Base-by-base conservation (phyloP, 768 basidiomycete genomes). In the Amanita pallidorosea region DNA sequence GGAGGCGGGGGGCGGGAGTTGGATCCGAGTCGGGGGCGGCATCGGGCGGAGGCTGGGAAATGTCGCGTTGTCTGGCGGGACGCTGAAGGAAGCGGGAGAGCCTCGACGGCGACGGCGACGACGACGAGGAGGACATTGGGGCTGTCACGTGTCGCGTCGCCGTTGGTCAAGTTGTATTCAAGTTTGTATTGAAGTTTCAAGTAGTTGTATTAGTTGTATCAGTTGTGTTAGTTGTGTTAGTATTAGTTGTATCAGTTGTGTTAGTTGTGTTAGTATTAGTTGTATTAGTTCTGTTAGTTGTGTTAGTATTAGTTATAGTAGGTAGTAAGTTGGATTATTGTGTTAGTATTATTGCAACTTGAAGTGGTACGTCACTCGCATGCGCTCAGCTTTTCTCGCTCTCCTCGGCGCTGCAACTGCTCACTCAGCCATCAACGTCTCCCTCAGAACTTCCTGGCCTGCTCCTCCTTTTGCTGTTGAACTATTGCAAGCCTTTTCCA, bases 391-490 rank as follows among this genome's bases (percentile, higher is more conserved):
- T 29, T 9, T 29, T 29, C 44, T 52, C 1, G 18, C 23, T 34
- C 33, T 46, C 8, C 22, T 52, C 34, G 11, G 20, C 40, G 51
- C 48, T 27, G 42, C 27, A 8, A 7, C 35, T 2, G 34, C 34
- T n/a, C 13, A 18, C 11, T 17, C 43, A 8, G 36, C 35, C 12
- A 74, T 86, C 2, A 79, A 75, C 56, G 75, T 85, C 18, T 72
- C 72, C 35, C 62, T 85, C 45, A 70, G 72, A 57, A 78, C 84
- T 5, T 79, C 80, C 25, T 88, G 85, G 85, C 66, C 73, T 2
- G 79, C 80, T 40, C 76, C 83, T 7, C 74, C 79, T 23, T 64
- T 81, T 20, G 59, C 83, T 8, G 67, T 81, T n/a, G 83, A 85
- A 65, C 70, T 83, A 43, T 61, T 86, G 83, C 83, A 52, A 8